These are phyloP conservation scores for Phytophthora brassicae DNA, from an alignment of 352 stramenopile genomes.

Conservation along the genomic window DNA sequence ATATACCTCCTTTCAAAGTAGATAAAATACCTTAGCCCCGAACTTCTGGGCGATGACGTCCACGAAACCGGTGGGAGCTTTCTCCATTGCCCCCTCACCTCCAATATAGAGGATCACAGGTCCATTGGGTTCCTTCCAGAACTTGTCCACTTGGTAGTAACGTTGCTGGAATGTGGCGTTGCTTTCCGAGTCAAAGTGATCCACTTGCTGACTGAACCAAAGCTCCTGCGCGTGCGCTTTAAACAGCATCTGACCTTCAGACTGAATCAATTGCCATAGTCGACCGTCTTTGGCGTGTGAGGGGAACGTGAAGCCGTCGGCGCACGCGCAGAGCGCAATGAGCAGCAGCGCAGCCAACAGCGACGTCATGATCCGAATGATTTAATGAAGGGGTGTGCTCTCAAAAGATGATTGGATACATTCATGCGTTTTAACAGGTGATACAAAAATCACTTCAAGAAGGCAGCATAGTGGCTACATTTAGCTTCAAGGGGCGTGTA, in stretches of 20 bases:
- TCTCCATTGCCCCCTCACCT: slow-evolving; percentile 69
- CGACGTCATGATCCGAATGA: slow-evolving; percentile 24
- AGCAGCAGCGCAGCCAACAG: slow-evolving; percentile 14
- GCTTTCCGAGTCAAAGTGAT: slow-evolving; percentile 49
- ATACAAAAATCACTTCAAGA: slow-evolving; percentile 4
- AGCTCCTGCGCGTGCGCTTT: slow-evolving; percentile 36
- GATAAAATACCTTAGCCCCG: slow-evolving; percentile 56
- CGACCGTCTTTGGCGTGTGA: slow-evolving; percentile 47
- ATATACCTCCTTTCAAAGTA: too few species aligned
- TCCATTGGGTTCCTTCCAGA: slow-evolving; percentile 48
- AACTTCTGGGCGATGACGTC: slow-evolving; percentile 75
- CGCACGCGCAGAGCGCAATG: slow-evolving; percentile 6
- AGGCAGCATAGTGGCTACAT: slow-evolving; percentile 3
- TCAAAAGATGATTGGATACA: not conserved
- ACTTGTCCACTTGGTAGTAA: slow-evolving; percentile 74
- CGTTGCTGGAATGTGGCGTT: slow-evolving; percentile 69
- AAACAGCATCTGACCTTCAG: slow-evolving; percentile 51
- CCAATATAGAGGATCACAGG: slow-evolving; percentile 88
- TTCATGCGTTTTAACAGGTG: not conserved
- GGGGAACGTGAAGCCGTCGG: slow-evolving; percentile 29
- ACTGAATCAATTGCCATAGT: slow-evolving; percentile 57
- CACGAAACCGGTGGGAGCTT: slow-evolving; percentile 65
- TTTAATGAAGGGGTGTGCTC: slow-evolving; percentile 2
- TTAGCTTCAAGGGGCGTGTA: slow-evolving; percentile 25
- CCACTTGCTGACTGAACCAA: slow-evolving; percentile 72